A percentile compares a stretch with the other conserved stretches of the same genome.
Conservation (phyloP, 768 basidiomycete genomes). For the Coprinopsis cinerea region DNA sequence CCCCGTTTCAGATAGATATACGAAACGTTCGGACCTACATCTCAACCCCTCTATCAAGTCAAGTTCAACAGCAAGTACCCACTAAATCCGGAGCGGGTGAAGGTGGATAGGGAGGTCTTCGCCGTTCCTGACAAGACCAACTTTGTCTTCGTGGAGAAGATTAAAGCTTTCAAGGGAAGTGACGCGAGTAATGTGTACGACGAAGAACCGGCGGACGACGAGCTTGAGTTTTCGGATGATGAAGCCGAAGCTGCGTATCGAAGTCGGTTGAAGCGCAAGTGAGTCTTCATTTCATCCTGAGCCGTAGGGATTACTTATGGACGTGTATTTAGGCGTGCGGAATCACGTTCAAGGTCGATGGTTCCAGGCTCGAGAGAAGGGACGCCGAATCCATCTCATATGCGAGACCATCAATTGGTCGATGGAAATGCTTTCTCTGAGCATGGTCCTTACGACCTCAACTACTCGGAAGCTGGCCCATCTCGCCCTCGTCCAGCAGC, state of each 20-base stretch:
- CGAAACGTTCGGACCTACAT: constrained; percentile 94
- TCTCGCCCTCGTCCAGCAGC: constrained; percentile 64
- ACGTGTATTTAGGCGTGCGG: constrained; percentile 39
- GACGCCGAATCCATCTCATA: constrained; percentile 48
- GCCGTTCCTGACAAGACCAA: constrained; percentile 76
- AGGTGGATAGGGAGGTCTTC: constrained; percentile 61
- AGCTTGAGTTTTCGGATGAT: constrained; percentile 93
- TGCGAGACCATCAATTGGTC: constrained; percentile 51
- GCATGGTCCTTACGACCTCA: constrained; percentile 63
- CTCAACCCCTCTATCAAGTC: constrained; percentile 85
- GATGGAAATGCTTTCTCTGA: constrained; percentile 61
- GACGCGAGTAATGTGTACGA: constrained; percentile 95
- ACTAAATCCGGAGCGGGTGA: constrained; percentile 50
- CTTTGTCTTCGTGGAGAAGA: constrained; percentile 75
- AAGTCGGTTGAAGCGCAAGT: constrained; percentile 56
- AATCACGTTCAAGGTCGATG: constrained; percentile 43
- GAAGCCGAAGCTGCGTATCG: constrained; percentile 80
- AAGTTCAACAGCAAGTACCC: constrained; percentile 68
- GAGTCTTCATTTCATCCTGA: constrained; percentile 17
- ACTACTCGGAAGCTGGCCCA: constrained; percentile 44
- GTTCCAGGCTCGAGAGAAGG: constrained; percentile 50
- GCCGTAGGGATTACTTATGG: constrained; percentile 7
- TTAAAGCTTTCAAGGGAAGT: constrained; percentile 73
- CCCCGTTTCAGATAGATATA: constrained; percentile 58
- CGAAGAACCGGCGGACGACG: constrained; percentile 87